Percentiles rank a stretch among this genome's conserved stretches.
Conservation (phyloP, 164 flowering plant species). For the Santalum album region DNA sequence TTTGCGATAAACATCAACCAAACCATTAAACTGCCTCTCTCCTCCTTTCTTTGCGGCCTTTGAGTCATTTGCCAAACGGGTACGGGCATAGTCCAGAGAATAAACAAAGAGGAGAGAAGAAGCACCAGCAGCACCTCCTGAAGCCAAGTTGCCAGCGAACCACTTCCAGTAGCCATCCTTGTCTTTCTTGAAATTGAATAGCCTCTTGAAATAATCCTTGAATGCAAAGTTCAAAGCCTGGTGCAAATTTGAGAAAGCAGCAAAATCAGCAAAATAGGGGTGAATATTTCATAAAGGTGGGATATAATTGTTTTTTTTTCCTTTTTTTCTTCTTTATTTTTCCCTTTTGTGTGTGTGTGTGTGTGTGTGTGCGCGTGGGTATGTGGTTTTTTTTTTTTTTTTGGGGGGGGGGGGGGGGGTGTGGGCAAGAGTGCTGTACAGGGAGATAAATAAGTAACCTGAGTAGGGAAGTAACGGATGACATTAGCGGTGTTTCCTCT, state of each 20-base stretch:
- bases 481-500: constrained; percentile 50
- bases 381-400: too few relatives aligned
- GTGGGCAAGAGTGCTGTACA: too few relatives aligned
- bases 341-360: too few relatives aligned
- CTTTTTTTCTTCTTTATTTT: too few relatives aligned
- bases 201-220: constrained; percentile 49
- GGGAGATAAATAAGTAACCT: constrained; percentile 12
- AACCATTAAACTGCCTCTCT: constrained; percentile 39
- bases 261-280: neutral
- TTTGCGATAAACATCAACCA: constrained; percentile 39
- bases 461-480: constrained; percentile 45
- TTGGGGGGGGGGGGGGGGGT: too few relatives aligned
- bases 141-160: constrained; percentile 50
- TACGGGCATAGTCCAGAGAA: constrained; percentile 41
- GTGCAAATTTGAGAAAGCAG: neutral
- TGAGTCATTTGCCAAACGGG: constrained; percentile 41
- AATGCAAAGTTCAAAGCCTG: constrained; percentile 53
- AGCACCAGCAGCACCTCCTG: constrained; percentile 52
- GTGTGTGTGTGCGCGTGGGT: too few relatives aligned
- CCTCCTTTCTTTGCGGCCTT: constrained; percentile 49
- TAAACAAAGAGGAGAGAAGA: constrained; percentile 40
- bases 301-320: too few relatives aligned
- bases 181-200: constrained; percentile 46
- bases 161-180: constrained; percentile 49
- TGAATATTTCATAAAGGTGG: too few relatives aligned